A percentile compares a stretch with the other conserved stretches of the same genome.
Evolutionary conservation across 1,139 yeast genomes (phyloP).

Genomic region (Geotrichum cucujoidarum): DNA sequence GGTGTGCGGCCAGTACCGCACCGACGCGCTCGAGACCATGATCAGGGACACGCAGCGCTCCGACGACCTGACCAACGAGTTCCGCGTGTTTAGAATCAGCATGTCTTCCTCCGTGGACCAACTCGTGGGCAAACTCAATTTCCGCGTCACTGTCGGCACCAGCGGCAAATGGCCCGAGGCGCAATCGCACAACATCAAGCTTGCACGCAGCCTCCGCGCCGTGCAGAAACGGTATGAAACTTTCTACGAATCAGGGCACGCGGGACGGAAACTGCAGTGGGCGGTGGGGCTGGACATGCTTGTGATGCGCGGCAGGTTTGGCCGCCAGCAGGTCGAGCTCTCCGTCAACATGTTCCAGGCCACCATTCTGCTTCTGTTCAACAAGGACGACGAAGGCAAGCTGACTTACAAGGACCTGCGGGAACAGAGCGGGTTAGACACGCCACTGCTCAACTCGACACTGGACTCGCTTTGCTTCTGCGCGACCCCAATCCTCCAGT

Average conservation of each 20-base stretch:
- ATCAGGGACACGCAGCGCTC: background rate
- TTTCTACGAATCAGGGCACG: background rate
- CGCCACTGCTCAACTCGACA: background rate
- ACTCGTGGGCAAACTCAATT: background rate
- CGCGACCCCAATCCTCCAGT: background rate
- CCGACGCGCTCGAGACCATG: conserved; percentile 2
- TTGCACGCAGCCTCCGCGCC: background rate
- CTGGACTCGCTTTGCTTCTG: background rate
- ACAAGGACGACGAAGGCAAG: conserved; percentile 10
- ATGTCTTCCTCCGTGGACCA: background rate
- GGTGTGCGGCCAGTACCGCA: background rate
- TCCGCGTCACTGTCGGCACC: background rate
- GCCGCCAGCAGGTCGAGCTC: conserved; percentile 34
- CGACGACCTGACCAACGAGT: background rate
- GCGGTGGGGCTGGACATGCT: conserved; percentile 34
- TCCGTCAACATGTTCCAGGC: conserved; percentile 34
- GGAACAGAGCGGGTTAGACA: background rate
- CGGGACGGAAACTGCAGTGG: conserved; percentile 31
- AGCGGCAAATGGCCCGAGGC: conserved; percentile 4
- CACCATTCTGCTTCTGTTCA: conserved; percentile 32
- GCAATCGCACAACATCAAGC: background rate
- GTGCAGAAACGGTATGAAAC: background rate
- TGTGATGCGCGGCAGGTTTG: conserved; percentile 32
- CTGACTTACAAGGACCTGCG: background rate
- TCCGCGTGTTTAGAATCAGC: background rate